Evolutionary conservation across 2,329 filamentous ascomycete genomes (phyloP), one percentile per base, ranked within the genome.

Genomic region (Aspergillus carbonarius): DNA sequence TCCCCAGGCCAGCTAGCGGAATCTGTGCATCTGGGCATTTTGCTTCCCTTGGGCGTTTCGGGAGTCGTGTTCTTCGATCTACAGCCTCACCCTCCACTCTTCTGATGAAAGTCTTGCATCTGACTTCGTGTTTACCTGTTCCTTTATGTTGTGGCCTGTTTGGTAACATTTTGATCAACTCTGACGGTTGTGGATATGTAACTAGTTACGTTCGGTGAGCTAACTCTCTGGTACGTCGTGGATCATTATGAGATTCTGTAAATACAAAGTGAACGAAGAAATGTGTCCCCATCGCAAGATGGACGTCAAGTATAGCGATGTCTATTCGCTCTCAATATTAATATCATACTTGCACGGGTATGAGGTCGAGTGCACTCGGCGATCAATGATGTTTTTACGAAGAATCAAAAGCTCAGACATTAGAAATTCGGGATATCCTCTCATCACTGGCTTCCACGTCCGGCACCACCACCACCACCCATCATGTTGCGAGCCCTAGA

Each of bases 401-500:
- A 53, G 10, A 53, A 42, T 32, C 32, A 54, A 46, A 46, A 37
- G 27, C 25, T 27, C 39, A 12, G 34, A 55, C 58, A 58, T 40
- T 39, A 37, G 32, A 34, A 30, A 54, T 25, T 23, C 17, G 32
- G 25, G 46, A 18, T 54, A 62, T 62, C 27, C 18, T 17, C 37
- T 32, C 64, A 23, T 58, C 66, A 62, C 52, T 65, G 59, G 54
- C 54, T 68, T 60, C 70, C 69, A 58, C 68, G 67, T 44, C 79
- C 82, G 59, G 79, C 81, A 64, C 66, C 66, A 54, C 75, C 66
- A 54, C 75, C 76, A 57, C 83, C 83, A 47, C 86, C 85, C 86
- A 90, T 88, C 73, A 90, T 84, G 72, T 87, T 88, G 65, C 83
- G 80, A 57, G 87, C 87, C 82, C 85, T 87, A 42, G 12, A 30